Conservation (phyloP, 2,329 filamentous ascomycete genomes). For the Phyllosticta ampelicida region DNA sequence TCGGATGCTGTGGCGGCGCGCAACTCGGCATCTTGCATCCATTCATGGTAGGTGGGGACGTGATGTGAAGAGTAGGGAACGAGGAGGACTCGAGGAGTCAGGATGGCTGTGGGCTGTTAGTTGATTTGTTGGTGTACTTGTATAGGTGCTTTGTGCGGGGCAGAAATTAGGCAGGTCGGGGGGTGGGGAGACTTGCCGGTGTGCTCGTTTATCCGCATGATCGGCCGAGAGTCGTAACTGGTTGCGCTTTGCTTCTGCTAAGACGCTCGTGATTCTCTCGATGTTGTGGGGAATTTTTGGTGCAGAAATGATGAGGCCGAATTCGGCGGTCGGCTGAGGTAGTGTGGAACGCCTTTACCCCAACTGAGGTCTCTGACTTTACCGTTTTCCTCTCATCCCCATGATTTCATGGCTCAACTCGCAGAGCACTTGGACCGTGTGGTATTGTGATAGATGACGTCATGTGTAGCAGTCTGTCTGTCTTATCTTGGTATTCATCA, state of each 20-base stretch:
- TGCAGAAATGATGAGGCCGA: not conserved
- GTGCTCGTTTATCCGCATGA: constrained; percentile 34
- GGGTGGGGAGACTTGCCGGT: constrained; percentile 18
- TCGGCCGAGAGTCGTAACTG: not conserved
- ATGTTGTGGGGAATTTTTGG: constrained; percentile 2
- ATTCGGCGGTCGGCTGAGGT: not conserved
- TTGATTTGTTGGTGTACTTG: not conserved
- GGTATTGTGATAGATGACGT: constrained; percentile 2
- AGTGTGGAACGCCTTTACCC: not conserved
- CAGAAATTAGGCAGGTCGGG: not conserved
- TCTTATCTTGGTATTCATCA: not conserved
- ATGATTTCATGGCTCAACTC: not conserved
- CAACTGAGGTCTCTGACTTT: not conserved
- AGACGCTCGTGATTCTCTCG: not conserved
- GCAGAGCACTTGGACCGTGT: not conserved
- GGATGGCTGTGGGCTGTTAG: constrained; percentile 45
- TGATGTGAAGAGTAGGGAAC: constrained; percentile 78
- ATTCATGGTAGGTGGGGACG: constrained; percentile 72
- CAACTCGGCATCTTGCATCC: constrained; percentile 79
- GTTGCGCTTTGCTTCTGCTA: not conserved
- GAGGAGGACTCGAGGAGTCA: constrained; percentile 55
- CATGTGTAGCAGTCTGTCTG: constrained; percentile 2
- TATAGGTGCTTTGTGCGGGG: not conserved
- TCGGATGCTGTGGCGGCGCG: constrained; percentile 82
- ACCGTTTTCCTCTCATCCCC: not conserved